These are phyloP conservation scores for Gynostemma pentaphyllum DNA, from an alignment of 306 rosid genomes.

Conservation along the genomic window DNA sequence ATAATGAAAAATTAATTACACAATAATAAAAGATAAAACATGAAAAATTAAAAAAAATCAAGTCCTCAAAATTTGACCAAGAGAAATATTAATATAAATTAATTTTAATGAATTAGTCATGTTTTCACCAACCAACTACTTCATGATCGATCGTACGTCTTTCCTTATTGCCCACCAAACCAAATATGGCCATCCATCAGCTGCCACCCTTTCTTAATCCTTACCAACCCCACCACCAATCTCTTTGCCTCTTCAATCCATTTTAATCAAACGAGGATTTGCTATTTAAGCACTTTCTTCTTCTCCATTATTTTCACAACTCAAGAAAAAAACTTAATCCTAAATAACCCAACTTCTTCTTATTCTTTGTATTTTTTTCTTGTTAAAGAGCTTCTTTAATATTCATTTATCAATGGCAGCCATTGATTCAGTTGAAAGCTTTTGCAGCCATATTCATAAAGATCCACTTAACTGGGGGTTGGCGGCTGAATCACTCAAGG, in stretches of 20 bases:
- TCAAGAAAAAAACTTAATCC: background rate
- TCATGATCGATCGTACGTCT: background rate
- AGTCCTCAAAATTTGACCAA: conserved; percentile 2
- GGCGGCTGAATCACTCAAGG: background rate
- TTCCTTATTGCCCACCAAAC: background rate
- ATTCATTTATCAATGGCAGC: background rate
- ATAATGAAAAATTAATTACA: background rate
- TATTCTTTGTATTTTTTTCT: background rate
- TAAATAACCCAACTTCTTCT: background rate
- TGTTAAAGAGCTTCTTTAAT: too few relatives aligned
- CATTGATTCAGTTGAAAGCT: background rate
- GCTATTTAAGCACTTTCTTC: background rate
- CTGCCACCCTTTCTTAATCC: background rate
- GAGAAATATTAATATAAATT: background rate
- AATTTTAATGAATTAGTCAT: too few relatives aligned
- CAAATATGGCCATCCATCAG: background rate
- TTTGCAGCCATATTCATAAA: background rate
- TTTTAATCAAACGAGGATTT: background rate
- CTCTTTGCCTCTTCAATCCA: too few relatives aligned
- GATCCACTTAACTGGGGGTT: conserved; percentile 4
- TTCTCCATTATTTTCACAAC: background rate
- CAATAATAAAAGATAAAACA: background rate
- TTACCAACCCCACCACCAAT: conserved; percentile 9
- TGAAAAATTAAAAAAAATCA: background rate
- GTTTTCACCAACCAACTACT: background rate